phyloP scores from a whole-genome alignment of 805 yeast species.

The Alloascoidea africana region DNA sequence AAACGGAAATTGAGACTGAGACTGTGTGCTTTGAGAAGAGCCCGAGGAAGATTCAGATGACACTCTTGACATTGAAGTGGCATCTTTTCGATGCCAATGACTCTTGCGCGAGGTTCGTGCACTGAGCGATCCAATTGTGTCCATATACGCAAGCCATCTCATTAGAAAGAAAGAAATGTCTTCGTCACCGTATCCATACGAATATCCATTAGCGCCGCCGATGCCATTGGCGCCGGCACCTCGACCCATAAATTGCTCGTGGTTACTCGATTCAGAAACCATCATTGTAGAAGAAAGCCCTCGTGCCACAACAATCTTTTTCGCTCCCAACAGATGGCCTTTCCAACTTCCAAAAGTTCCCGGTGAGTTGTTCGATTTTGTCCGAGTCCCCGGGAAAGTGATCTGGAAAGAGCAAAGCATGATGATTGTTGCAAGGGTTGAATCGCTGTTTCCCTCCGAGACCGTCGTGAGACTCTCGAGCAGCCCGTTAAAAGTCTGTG shows the following conservation, averaged over 20 bases:
- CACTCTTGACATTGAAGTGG: conserved; percentile 5
- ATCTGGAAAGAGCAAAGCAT: conserved; percentile 43
- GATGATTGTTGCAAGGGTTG: conserved; percentile 47
- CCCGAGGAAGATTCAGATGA: too few relatives aligned
- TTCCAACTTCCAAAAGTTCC: conserved; percentile 34
- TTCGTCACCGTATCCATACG: too few relatives aligned
- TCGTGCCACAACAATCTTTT: conserved; percentile 43
- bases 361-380: conserved; percentile 7
- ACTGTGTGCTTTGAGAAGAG: too few relatives aligned
- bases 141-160: conserved; percentile 58
- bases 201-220: too few relatives aligned
- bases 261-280: conserved; percentile 14
- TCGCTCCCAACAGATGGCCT: conserved; percentile 53
- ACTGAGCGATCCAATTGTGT: conserved; percentile 46
- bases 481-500: conserved; percentile 42
- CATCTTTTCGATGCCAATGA: conserved; percentile 14
- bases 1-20: too few relatives aligned
- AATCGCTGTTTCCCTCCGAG: conserved; percentile 42
- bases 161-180: conserved; percentile 37
- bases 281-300: conserved; percentile 16
- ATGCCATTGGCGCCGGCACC: not conserved
- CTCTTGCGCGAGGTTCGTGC: conserved; percentile 24
- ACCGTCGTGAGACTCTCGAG: conserved; percentile 33
- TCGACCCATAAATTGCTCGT: conserved; percentile 12
- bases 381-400: conserved; percentile 13